Evolutionary conservation across 225 moss, liverwort and hornwort genomes (phyloP).

Genomic region (Rhytidiadelphus loreus): DNA sequence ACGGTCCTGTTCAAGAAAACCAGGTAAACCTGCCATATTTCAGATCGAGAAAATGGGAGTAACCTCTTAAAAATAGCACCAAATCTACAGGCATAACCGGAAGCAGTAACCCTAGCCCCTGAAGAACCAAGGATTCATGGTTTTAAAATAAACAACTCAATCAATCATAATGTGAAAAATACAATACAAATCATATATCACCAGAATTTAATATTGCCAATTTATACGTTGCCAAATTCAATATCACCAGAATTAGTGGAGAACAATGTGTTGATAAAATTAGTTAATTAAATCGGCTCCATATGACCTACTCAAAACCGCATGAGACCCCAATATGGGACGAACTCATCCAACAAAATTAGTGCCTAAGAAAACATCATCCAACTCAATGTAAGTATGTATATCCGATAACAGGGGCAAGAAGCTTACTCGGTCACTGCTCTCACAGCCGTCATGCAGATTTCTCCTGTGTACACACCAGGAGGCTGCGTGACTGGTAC

Average conservation of each 20-base stretch:
- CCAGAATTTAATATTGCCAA: not conserved
- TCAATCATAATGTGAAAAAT: not conserved
- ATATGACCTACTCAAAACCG: not conserved
- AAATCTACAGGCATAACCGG: not conserved
- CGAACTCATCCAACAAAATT: not conserved
- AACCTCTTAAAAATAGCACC: not conserved
- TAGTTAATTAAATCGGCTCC: not conserved
- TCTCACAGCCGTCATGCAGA: constrained; percentile 55
- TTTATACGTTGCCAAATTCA: not conserved
- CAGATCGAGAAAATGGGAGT: not conserved
- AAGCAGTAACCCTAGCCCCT: not conserved
- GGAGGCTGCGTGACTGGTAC: constrained; percentile 73
- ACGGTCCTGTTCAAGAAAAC: constrained; percentile 21
- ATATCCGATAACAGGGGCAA: not conserved
- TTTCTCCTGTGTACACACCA: constrained; percentile 70
- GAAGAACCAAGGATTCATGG: not conserved
- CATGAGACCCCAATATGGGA: not conserved
- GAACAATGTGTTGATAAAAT: not conserved
- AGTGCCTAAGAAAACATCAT: not conserved
- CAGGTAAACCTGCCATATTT: not conserved
- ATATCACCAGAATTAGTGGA: not conserved
- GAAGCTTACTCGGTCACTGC: constrained; percentile 53
- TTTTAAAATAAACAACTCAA: not conserved
- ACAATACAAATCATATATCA: not conserved
- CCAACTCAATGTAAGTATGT: not conserved